Evolutionary conservation across 345 rosid species (phyloP), one percentile per base, ranked within the genome.

Genomic region (Brassica nigra): DNA sequence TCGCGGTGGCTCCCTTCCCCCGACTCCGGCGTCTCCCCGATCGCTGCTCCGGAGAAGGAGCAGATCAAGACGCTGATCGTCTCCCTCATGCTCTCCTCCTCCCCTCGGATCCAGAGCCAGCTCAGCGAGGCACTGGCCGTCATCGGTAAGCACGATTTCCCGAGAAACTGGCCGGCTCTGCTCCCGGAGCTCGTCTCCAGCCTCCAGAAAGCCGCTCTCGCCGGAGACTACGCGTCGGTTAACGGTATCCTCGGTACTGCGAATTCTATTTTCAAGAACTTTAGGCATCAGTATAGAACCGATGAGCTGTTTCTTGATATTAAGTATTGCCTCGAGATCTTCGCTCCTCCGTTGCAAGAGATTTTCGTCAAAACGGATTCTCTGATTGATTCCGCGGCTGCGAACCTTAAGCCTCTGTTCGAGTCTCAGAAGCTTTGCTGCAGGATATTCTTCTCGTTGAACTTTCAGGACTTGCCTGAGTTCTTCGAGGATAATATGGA

Each of bases 221-320:
- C 87, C 12, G 84, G 88, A 0, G 88, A 90, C 57, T 93, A 89
- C 34, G 79, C 84, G 28, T 88, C 98, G 15, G 79, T 95, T 62
- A 93, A 91, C 66, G 99, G 98, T 83, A 92, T 96, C 42, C 91
- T 96, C 31, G 95, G 95, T 6, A 93, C 99, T 6, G 97, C 97
- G 8, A 90, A 89, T 74, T 91, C 98, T 11, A 89, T 95, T 55
- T 95, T 95, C 55, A 91, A 92, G 78, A 93, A 92, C 76, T 95
- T 91, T 76, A 86, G 96, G 70, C 88, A 93, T 69, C 94, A 89
- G 77, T 93, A 84, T 82, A 91, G 88, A 80, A 90, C 98, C 14
- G 83, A 91, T 77, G 97, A 91, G 52, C 87, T 95, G 44, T 86
- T 90, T 59, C 82, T 83, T 10, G 99, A 95, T 86, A 80, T 95